Evolutionary conservation across 805 yeast genomes (phyloP).

Genomic region (Candida rishiriensis): DNA sequence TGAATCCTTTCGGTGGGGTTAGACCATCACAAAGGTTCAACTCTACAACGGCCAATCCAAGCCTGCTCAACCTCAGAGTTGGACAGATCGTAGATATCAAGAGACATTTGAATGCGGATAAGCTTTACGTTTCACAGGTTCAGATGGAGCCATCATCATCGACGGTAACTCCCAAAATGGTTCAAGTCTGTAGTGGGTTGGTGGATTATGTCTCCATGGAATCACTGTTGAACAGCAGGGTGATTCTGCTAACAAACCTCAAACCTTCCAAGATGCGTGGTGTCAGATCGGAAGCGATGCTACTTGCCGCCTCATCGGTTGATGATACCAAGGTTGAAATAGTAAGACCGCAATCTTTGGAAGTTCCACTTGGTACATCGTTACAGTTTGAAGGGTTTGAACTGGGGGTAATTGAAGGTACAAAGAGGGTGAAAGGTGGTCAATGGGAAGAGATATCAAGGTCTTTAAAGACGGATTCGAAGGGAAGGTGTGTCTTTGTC

Average conservation of each 20-base stretch:
- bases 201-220: conserved; percentile 39
- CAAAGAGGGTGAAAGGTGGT: conserved; percentile 30
- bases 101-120: conserved; percentile 55
- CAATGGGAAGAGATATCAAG: conserved; percentile 33
- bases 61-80: conserved; percentile 31
- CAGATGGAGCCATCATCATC: conserved; percentile 19
- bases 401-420: conserved; percentile 4
- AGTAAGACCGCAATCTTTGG: conserved; percentile 39
- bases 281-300: conserved; percentile 57
- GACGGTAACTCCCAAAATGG: conserved; percentile 6
- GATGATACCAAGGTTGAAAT: conserved; percentile 36
- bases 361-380: conserved; percentile 34
- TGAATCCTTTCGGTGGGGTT: neutral
- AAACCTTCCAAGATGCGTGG: conserved; percentile 65
- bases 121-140: conserved; percentile 52
- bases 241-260: conserved; percentile 53
- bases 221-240: conserved; percentile 35
- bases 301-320: conserved; percentile 46
- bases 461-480: conserved; percentile 27
- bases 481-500: conserved; percentile 29
- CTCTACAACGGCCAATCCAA: conserved; percentile 17
- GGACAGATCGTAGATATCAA: conserved; percentile 45
- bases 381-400: conserved; percentile 33
- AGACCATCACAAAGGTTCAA: neutral
- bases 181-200: conserved; percentile 57